phyloP scores from a whole-genome alignment of 2,329 filamentous ascomycete genomes.

The Xylaria sp. region DNA sequence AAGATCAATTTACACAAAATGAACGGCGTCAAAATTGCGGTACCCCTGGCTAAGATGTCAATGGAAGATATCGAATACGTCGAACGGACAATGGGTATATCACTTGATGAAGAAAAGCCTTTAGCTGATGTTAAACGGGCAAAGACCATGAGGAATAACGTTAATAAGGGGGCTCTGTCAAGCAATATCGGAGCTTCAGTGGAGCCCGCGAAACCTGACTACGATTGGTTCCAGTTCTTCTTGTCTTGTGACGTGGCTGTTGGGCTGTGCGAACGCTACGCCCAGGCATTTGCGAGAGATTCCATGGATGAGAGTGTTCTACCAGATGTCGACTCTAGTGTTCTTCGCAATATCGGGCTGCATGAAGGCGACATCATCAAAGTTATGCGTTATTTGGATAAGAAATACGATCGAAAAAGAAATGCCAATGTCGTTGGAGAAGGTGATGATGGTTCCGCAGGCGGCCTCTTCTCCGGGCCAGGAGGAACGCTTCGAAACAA shows the following conservation, averaged over 20 bases:
- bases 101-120: constrained; percentile 93
- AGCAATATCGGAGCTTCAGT: constrained; percentile 69
- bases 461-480: constrained; percentile 86
- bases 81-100: constrained; percentile 85
- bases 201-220: constrained; percentile 74
- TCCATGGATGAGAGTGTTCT: constrained; percentile 96
- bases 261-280: constrained; percentile 93
- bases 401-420: constrained; percentile 77
- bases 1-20: constrained; percentile 98
- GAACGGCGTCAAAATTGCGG: constrained; percentile 98
- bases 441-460: constrained; percentile 66
- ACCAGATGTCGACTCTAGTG: constrained; percentile 85
- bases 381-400: constrained; percentile 89
- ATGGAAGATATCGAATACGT: constrained; percentile 95
- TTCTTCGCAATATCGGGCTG: constrained; percentile 88
- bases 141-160: constrained; percentile 51
- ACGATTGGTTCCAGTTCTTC: constrained; percentile 99
- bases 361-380: constrained; percentile 97
- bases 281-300: constrained; percentile 87
- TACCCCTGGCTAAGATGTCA: constrained; percentile 95
- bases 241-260: constrained; percentile 90
- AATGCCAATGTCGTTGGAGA: constrained; percentile 43
- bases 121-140: constrained; percentile 81
- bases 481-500: constrained; percentile 94
- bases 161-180: constrained; percentile 46